Percentiles rank a stretch among this genome's conserved stretches.
Conservation (phyloP, 1,284 basidiomycete species). For the Ustanciosporium gigantosporum region DNA sequence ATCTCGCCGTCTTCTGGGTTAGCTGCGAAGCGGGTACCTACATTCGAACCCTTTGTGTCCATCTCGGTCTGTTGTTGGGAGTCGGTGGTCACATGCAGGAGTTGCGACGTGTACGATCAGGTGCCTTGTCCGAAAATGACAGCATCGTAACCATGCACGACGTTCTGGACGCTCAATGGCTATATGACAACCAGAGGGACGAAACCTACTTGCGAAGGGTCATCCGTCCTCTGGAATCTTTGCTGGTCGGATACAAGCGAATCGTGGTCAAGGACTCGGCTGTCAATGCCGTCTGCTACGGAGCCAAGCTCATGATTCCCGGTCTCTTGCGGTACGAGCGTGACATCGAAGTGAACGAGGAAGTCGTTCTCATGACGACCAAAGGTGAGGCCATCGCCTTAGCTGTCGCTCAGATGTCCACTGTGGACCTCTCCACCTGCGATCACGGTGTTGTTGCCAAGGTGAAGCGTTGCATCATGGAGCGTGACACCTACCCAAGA, state of each 20-base stretch:
- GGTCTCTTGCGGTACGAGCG: slow-evolving; percentile 95
- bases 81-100: slow-evolving; percentile 99
- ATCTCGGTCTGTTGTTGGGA: slow-evolving; percentile 89
- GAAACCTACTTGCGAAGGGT: slow-evolving; percentile 95
- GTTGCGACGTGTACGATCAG: slow-evolving; percentile 88
- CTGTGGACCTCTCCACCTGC: slow-evolving; percentile 94
- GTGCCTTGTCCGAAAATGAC: slow-evolving; percentile 95
- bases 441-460: slow-evolving; percentile 99
- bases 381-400: slow-evolving; percentile 99
- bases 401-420: slow-evolving; percentile 80
- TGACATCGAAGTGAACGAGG: slow-evolving; percentile 92
- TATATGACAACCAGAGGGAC: slow-evolving; percentile 98
- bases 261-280: slow-evolving; percentile 99
- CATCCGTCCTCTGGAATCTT: slow-evolving; percentile 89
- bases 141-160: slow-evolving; percentile 99
- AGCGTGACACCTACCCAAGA: slow-evolving; percentile 95
- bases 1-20: slow-evolving; percentile 97
- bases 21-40: slow-evolving; percentile 98
- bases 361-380: slow-evolving; percentile 99
- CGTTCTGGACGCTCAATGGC: slow-evolving; percentile 97
- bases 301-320: slow-evolving; percentile 99
- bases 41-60: slow-evolving; percentile 96
- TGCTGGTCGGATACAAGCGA: slow-evolving; percentile 94
- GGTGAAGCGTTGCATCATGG: slow-evolving; percentile 99
- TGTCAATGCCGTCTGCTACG: slow-evolving; percentile 99